Conservation (phyloP, 2,329 filamentous ascomycete species). For the Fusarium sp. region DNA sequence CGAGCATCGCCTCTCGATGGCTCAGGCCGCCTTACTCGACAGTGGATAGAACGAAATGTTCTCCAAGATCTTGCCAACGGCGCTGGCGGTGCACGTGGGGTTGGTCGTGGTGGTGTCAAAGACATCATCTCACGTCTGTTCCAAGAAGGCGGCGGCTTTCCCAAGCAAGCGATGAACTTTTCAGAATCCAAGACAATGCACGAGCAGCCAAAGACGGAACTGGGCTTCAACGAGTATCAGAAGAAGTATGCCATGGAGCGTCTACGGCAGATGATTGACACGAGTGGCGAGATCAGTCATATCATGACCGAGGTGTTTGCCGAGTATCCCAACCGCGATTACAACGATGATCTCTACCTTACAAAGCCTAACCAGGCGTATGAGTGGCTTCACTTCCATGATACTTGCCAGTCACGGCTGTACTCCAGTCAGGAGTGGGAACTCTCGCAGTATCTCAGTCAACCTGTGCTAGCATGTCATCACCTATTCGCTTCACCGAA, state of each 20-base stretch:
- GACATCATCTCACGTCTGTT: slow-evolving; percentile 85
- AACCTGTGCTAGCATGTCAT: slow-evolving; percentile 90
- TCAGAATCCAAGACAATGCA: slow-evolving; percentile 58
- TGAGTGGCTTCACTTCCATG: slow-evolving; percentile 97
- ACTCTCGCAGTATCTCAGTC: slow-evolving; percentile 85
- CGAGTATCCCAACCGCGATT: slow-evolving; percentile 87
- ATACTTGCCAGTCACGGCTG: slow-evolving; percentile 81
- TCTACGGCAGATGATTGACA: slow-evolving; percentile 80
- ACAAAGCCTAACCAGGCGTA: slow-evolving; percentile 89
- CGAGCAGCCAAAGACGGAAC: slow-evolving; percentile 68
- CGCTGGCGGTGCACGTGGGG: slow-evolving; percentile 76
- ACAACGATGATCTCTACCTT: slow-evolving; percentile 91
- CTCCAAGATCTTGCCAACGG: slow-evolving; percentile 76
- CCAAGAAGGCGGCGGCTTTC: slow-evolving; percentile 82
- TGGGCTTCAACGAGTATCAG: slow-evolving; percentile 78
- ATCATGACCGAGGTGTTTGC: slow-evolving; percentile 87
- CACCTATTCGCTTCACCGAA: slow-evolving; percentile 85
- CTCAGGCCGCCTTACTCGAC: slow-evolving; percentile 69
- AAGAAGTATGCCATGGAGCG: slow-evolving; percentile 80
- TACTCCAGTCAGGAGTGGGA: slow-evolving; percentile 95
- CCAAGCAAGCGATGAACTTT: slow-evolving; percentile 63
- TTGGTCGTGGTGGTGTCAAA: slow-evolving; percentile 77
- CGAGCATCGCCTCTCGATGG: slow-evolving; percentile 59
- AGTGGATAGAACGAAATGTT: slow-evolving; percentile 82
- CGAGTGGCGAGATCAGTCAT: slow-evolving; percentile 81